Conservation (phyloP, 2,329 filamentous ascomycete genomes). For the Phaeophleospora eucalypticola region DNA sequence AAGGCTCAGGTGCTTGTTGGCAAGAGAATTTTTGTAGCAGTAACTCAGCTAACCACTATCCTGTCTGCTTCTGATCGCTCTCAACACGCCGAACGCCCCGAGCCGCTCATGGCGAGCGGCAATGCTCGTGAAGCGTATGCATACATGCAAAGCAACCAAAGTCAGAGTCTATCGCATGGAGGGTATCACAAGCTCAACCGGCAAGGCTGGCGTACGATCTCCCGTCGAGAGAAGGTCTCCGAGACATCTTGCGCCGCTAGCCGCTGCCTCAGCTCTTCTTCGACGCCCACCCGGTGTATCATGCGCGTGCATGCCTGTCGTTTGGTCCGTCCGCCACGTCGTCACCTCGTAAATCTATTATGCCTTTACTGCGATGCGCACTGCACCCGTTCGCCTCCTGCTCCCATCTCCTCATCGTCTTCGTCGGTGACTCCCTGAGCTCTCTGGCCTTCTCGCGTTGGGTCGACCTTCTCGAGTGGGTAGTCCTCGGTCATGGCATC, state of each 20-base stretch:
- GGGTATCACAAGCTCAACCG: conserved; percentile 8
- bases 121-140: conserved; percentile 7
- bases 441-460: conserved; percentile 57
- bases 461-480: conserved; percentile 79
- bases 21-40: not conserved
- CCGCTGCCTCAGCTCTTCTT: not conserved
- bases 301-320: conserved; percentile 3
- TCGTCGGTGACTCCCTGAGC: conserved; percentile 56
- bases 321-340: not conserved
- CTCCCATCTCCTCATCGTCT: conserved; percentile 61
- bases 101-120: conserved; percentile 6
- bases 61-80: not conserved
- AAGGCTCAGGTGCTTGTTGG: not conserved
- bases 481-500: conserved; percentile 92
- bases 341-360: conserved; percentile 11
- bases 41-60: conserved; percentile 2
- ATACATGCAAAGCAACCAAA: conserved; percentile 6
- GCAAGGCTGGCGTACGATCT: not conserved
- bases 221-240: not conserved
- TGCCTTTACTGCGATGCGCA: conserved; percentile 77
- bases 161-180: conserved; percentile 5
- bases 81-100: conserved; percentile 11
- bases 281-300: not conserved
- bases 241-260: too few species aligned
- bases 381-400: conserved; percentile 73